Evolutionary conservation across 1,284 basidiomycete genomes (phyloP).

Genomic region (Rhodotorula sp.): DNA sequence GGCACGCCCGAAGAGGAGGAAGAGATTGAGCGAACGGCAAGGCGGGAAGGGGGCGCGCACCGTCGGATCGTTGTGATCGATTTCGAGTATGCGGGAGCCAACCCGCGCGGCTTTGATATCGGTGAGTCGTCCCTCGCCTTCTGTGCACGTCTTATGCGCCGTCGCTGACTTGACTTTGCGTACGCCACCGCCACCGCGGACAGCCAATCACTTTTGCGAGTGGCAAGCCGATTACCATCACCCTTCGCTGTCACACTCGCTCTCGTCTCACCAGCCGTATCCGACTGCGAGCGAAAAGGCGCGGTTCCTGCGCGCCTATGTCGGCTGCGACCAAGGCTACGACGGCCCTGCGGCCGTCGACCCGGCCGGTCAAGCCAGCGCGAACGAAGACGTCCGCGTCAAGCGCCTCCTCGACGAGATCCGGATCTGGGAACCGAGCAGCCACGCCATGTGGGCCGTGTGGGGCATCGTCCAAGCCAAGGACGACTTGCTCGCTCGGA

Average conservation of each 20-base stretch:
- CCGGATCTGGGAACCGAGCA: conserved; percentile 77
- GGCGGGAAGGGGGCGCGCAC: conserved; percentile 37
- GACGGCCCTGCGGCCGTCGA: conserved; percentile 14
- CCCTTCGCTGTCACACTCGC: conserved; percentile 64
- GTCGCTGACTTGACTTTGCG: background rate
- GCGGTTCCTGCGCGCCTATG: conserved; percentile 81
- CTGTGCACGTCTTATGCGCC: background rate
- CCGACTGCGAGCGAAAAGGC: conserved; percentile 69
- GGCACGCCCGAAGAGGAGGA: conserved; percentile 25
- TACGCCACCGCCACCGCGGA: no score
- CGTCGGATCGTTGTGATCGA: conserved; percentile 85
- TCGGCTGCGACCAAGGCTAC: conserved; percentile 50
- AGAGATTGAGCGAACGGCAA: conserved; percentile 35
- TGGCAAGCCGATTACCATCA: conserved; percentile 88
- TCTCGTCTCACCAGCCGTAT: conserved; percentile 67
- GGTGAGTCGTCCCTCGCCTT: conserved; percentile 21
- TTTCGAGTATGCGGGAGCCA: conserved; percentile 89
- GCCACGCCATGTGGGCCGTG: conserved; percentile 83
- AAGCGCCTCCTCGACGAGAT: conserved; percentile 69
- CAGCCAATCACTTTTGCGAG: conserved; percentile 90
- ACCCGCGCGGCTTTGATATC: conserved; percentile 86
- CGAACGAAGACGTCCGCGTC: conserved; percentile 38
- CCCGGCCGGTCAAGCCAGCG: background rate
- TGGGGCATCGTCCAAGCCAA: conserved; percentile 90
- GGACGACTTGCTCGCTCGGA: conserved; percentile 60